Evolutionary conservation across 371 early-diverging fungal genomes (phyloP), one percentile per base, ranked within the genome.

Genomic region (Rhizopus arrhizus): DNA sequence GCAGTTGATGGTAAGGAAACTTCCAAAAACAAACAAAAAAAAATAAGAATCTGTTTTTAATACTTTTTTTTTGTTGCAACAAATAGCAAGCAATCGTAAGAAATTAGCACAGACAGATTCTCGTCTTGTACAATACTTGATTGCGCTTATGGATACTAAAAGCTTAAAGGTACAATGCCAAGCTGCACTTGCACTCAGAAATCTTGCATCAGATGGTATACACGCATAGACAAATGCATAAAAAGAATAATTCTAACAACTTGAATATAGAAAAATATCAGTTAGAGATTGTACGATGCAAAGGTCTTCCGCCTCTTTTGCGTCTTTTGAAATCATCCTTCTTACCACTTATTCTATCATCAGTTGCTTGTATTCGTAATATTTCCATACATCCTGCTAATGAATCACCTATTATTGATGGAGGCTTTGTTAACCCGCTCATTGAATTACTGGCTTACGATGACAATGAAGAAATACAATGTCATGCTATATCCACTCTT

Each of bases 281-380:
- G 69, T 65, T 89, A 3, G 90, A 89, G 64, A 93, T 95, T 65
- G 94, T 94, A 9, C 81, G 86, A 13, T 78, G 84, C 32, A 84
- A 87, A 53, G 96, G 93, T 3, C 82, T 95, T 47, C 80, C 86
- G 3, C 85, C 91, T 13, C 79, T 95, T 2, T 76, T 91, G 4
- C 84, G 87, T 34, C 81, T 92, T 49, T 74, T 94, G 43, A 87
- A 91, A 70, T 91, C 92, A 31, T 83, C 87, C 1, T 89, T 90
- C 58, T 75, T 87, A 40, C 89, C 91, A 28, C 79, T 94, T 58
- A 91, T 92, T 28, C 72, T 92, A 4, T 92, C 95, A 2, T 91
- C 95, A 3, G 92, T 93, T 16, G 96, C 96, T 13, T 95, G 95
- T 67, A 83, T 95, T 57, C 89, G 96, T 57, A 96, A 96, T 70